Evolutionary conservation across 495 filamentous ascomycete species (phyloP).

Genomic region (Trichoderma erinaceum): DNA sequence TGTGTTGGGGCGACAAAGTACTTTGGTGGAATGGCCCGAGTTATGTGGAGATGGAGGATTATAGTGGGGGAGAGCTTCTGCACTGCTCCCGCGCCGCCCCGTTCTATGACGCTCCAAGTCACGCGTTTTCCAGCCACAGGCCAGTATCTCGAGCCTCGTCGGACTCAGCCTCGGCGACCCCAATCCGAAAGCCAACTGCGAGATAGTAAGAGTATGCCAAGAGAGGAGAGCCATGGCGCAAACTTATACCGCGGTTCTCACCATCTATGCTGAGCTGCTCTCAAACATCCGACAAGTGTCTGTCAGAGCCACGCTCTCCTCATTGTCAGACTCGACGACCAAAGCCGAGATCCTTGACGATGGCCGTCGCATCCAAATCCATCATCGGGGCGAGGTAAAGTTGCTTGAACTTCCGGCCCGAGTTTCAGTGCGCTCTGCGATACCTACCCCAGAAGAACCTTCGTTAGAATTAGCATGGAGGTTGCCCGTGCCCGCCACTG

Average conservation of each 20-base stretch:
- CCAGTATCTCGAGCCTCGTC: neutral
- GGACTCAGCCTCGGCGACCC: neutral
- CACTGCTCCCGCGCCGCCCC: neutral
- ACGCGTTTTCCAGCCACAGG: neutral
- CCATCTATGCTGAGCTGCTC: slow-evolving; percentile 81
- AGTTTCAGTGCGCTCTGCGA: slow-evolving; percentile 36
- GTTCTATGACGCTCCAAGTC: neutral
- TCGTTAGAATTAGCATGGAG: slow-evolving; percentile 57
- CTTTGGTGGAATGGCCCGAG: neutral
- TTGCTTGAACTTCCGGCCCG: slow-evolving; percentile 61
- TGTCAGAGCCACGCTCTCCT: slow-evolving; percentile 60
- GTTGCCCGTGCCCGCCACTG: slow-evolving; percentile 44
- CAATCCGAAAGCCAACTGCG: neutral
- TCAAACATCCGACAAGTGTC: slow-evolving; percentile 81
- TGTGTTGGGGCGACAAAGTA: slow-evolving; percentile 1
- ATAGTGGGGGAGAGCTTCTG: slow-evolving; percentile 1
- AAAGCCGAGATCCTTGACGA: slow-evolving; percentile 45
- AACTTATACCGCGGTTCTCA: slow-evolving; percentile 21
- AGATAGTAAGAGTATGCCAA: neutral
- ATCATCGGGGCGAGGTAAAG: slow-evolving; percentile 47
- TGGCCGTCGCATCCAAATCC: slow-evolving; percentile 44
- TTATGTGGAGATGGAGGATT: neutral
- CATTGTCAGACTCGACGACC: slow-evolving; percentile 40
- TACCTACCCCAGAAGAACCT: slow-evolving; percentile 32
- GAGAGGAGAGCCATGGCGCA: neutral